These are phyloP conservation scores for Paecilomyces fulvus DNA, from an alignment of 2,329 filamentous ascomycete species.

Conservation along the genomic window DNA sequence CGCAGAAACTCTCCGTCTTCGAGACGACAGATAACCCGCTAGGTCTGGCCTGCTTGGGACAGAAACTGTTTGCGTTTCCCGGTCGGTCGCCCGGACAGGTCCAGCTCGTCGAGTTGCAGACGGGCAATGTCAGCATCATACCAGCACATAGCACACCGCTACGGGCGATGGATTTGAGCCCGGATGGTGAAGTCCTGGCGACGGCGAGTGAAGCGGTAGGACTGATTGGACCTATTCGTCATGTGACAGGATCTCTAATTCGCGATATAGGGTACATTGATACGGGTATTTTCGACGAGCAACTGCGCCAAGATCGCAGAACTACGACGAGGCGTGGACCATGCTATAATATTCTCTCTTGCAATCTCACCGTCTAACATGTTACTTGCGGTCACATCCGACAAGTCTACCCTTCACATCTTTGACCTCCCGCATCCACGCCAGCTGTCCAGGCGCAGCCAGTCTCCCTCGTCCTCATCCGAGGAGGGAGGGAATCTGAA, in stretches of 20 bases:
- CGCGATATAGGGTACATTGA: slow-evolving; percentile 61
- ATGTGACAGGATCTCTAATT: slow-evolving; percentile 9
- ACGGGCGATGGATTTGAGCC: slow-evolving; percentile 69
- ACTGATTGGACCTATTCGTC: background rate
- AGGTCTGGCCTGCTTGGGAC: slow-evolving; percentile 70
- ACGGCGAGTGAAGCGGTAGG: slow-evolving; percentile 75
- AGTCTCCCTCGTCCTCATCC: slow-evolving; percentile 22
- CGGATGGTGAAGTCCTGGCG: slow-evolving; percentile 71
- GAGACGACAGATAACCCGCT: slow-evolving; percentile 79
- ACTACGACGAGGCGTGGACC: slow-evolving; percentile 80
- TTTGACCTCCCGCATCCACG: slow-evolving; percentile 64
- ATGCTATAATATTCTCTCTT: slow-evolving; percentile 76
- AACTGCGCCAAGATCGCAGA: slow-evolving; percentile 77
- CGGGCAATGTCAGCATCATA: slow-evolving; percentile 82
- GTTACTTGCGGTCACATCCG: slow-evolving; percentile 82
- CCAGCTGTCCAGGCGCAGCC: slow-evolving; percentile 24
- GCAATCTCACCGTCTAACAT: slow-evolving; percentile 75
- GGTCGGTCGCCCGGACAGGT: slow-evolving; percentile 83
- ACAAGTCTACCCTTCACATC: slow-evolving; percentile 91
- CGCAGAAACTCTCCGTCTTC: slow-evolving; percentile 63
- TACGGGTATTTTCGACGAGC: slow-evolving; percentile 73
- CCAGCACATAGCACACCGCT: slow-evolving; percentile 77
- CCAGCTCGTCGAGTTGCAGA: slow-evolving; percentile 71
- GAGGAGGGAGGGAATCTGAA: slow-evolving; percentile 55
- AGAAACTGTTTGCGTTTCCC: slow-evolving; percentile 70